Evolutionary conservation across 2,329 filamentous ascomycete species (phyloP), one percentile per base, ranked within the genome.

Genomic region (Dactylellina drechsleri): DNA sequence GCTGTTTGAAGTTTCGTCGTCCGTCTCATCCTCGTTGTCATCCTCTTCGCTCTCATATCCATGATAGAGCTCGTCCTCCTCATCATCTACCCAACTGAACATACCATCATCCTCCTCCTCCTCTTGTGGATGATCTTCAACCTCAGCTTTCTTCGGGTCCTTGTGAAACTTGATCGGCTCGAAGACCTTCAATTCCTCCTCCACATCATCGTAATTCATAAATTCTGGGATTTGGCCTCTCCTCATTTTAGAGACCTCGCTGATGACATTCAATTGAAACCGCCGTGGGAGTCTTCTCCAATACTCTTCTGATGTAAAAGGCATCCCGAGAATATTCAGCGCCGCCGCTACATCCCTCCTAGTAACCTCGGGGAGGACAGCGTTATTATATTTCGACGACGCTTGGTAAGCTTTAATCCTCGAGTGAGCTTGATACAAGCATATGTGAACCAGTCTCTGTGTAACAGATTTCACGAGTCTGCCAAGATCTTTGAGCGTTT

Each of bases 301-400:
- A 28, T 70, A 76, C n/a, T 76, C 72, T 52, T 76, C 72, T 16
- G 72, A 71, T 15, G 54, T 76, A 28, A 45, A 53, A 10, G 72
- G 60, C 66, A 76, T 76, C 15, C 72, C 66, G n/a, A 76, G 40
- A 28, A 76, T 60, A 49, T 58, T 71, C 15, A 76, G 41, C 7
- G 66, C 72, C 1, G 72, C 66, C 16, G 62, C 54, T 2, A 60
- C 49, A 47, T 76, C 72, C 43, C 59, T 59, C 0, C 36, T 5
- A 36, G 10, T 47, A n/a, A 76, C 56, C 4, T 66, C 66, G 20
- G 47, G 53, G 7, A 23, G 1, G 20, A 3, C 28, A 43, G 43
- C n/a, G 1, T 4, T 15, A 15, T 16, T 20, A 15, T 60, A 62
- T 65, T 16, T 36, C 13, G 31, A 6, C 20, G 52, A 41, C 10